These are phyloP conservation scores for Wallacemonas rigidus DNA, from an alignment of 208 protist species.

Conservation along the genomic window DNA sequence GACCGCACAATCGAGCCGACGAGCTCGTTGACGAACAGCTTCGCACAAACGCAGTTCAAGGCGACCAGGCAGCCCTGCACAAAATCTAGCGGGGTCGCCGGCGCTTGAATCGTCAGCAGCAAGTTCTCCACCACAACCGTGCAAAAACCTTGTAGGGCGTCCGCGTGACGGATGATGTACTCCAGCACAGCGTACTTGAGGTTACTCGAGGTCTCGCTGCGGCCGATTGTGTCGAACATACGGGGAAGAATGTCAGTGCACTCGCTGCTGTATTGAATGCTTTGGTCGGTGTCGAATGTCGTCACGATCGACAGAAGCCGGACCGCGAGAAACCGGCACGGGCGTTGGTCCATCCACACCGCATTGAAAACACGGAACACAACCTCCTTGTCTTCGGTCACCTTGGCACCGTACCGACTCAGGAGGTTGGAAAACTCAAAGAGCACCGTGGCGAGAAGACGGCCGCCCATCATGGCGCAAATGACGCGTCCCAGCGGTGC, in stretches of 20 bases:
- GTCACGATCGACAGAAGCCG: conserved; percentile 74
- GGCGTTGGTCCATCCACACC: conserved; percentile 55
- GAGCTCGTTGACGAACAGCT: conserved; percentile 72
- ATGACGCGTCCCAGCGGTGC: conserved; percentile 59
- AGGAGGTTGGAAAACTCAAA: conserved; percentile 78
- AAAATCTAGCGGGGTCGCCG: conserved; percentile 57
- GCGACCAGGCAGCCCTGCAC: conserved; percentile 48
- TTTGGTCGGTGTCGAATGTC: conserved; percentile 49
- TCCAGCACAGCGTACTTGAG: conserved; percentile 78
- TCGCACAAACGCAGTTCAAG: conserved; percentile 67
- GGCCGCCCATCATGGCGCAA: conserved; percentile 42
- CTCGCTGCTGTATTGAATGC: conserved; percentile 42
- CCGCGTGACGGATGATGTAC: conserved; percentile 71
- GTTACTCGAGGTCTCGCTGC: conserved; percentile 41
- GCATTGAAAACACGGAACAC: conserved; percentile 67
- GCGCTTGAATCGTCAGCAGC: conserved; percentile 44
- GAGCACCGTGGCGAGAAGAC: conserved; percentile 63
- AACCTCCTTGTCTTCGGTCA: conserved; percentile 41
- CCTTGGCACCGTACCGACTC: conserved; percentile 50
- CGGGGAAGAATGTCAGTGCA: conserved; percentile 57
- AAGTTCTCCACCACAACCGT: conserved; percentile 65
- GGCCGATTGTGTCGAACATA: conserved; percentile 75
- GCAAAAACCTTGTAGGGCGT: conserved; percentile 58
- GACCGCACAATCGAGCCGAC: conserved; percentile 81
- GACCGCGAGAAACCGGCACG: conserved; percentile 77